Conservation (phyloP, 2,329 filamentous ascomycete species). For the Cytospora mali region DNA sequence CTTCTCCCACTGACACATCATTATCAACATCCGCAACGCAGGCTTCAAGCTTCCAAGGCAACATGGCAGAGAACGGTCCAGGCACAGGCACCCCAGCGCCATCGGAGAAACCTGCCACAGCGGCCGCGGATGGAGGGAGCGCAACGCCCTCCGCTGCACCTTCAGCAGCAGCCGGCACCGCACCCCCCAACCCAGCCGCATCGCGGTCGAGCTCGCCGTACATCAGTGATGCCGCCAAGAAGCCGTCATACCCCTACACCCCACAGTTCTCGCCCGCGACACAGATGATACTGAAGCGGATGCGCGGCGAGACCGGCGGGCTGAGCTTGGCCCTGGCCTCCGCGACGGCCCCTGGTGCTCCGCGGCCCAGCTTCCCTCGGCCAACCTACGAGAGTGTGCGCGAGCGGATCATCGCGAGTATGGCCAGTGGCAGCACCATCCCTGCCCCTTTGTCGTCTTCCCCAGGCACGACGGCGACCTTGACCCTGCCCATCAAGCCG, state of each 20-base stretch:
- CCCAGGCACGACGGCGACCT: constrained; percentile 14
- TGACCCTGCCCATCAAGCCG: constrained; percentile 20
- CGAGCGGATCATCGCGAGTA: constrained; percentile 43
- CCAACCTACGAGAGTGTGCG: constrained; percentile 44
- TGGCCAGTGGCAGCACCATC: constrained; percentile 42
- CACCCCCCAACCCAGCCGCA: constrained; percentile 6
- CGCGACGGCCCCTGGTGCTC: constrained; percentile 27
- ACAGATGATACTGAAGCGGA: constrained; percentile 32
- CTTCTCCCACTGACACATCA: background rate
- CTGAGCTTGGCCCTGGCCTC: constrained; percentile 34
- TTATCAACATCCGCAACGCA: background rate
- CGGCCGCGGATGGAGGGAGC: background rate
- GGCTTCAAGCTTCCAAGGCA: background rate
- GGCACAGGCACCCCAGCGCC: background rate
- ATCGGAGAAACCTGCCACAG: background rate
- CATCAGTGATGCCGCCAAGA: constrained; percentile 11
- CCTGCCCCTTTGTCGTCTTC: constrained; percentile 29
- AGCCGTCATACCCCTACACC: constrained; percentile 60
- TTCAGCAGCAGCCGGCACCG: background rate
- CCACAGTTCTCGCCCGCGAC: constrained; percentile 28
- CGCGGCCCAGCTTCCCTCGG: constrained; percentile 34
- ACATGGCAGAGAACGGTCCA: constrained; percentile 3
- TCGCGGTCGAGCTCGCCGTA: background rate
- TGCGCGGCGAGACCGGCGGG: constrained; percentile 32
- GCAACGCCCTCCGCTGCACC: constrained; percentile 6